Conservation (phyloP, 371 early-diverging fungal genomes). For the Rhizopus sp. region DNA sequence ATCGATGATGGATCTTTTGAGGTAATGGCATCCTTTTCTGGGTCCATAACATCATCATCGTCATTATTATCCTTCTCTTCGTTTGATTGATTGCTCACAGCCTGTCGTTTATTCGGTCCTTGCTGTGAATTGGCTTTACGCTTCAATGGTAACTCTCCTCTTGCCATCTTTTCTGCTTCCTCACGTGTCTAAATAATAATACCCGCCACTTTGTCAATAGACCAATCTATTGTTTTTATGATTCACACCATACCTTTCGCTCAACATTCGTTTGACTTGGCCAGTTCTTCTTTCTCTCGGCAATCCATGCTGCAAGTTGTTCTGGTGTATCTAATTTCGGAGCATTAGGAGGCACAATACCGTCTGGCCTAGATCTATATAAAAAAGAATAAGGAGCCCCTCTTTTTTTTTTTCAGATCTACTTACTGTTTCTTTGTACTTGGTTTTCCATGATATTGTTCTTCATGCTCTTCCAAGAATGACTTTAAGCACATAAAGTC, state of each 20-base stretch:
- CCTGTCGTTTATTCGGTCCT: conserved; percentile 11
- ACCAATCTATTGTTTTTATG: not conserved
- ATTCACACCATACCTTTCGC: conserved; percentile 42
- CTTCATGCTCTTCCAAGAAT: conserved; percentile 31
- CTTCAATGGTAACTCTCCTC: conserved; percentile 33
- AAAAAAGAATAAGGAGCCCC: not conserved
- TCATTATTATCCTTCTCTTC: conserved; percentile 15
- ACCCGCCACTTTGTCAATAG: not conserved
- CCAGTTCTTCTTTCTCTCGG: conserved; percentile 65
- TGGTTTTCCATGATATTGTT: conserved; percentile 29
- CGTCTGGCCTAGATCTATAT: conserved; percentile 36
- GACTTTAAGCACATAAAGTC: conserved; percentile 27
- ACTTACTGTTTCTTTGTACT: conserved; percentile 26
- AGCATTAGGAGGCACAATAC: conserved; percentile 45
- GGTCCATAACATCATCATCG: conserved; percentile 45
- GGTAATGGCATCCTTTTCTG: conserved; percentile 50
- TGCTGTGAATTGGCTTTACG: conserved; percentile 12
- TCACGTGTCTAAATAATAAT: conserved; percentile 22
- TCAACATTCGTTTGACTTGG: conserved; percentile 64
- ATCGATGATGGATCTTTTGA: conserved; percentile 57
- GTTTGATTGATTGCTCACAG: conserved; percentile 3
- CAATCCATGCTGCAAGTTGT: conserved; percentile 69
- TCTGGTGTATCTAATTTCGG: conserved; percentile 59
- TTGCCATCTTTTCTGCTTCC: conserved; percentile 26
- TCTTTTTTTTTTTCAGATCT: not conserved